Percentiles rank a stretch among this genome's conserved stretches.
phyloP scores from a whole-genome alignment of 331 rosid genomes.

The Phaseolus coccineus region DNA sequence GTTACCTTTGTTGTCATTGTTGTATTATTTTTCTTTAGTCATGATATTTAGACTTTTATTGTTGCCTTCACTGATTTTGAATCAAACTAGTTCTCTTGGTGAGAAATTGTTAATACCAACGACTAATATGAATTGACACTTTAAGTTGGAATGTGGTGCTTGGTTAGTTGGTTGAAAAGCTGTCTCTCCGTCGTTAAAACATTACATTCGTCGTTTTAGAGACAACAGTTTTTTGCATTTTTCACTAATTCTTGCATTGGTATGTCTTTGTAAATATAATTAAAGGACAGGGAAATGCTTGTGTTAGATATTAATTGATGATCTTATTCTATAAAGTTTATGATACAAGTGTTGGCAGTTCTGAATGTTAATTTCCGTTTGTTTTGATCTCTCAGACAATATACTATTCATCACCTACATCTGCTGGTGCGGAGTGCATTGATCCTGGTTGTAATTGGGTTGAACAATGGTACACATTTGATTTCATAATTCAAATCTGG shows the following conservation, averaged over 20 bases:
- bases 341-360: background rate
- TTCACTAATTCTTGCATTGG: constrained; percentile 21
- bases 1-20: background rate
- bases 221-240: constrained; percentile 2
- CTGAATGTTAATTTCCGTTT: constrained; percentile 21
- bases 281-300: constrained; percentile 17
- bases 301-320: constrained; percentile 19
- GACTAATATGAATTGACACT: background rate
- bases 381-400: constrained; percentile 70
- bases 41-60: background rate
- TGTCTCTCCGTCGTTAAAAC: background rate
- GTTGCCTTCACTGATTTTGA: constrained; percentile 25
- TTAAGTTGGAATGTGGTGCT: constrained; percentile 3
- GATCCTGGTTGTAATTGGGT: constrained; percentile 94
- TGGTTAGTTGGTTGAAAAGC: constrained; percentile 12
- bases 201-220: background rate
- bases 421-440: constrained; percentile 98
- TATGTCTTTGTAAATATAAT: constrained; percentile 24
- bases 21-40: background rate
- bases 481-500: constrained; percentile 25
- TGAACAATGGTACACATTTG: constrained; percentile 83
- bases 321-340: constrained; percentile 18
- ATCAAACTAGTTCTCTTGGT: constrained; percentile 10
- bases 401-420: constrained; percentile 77
- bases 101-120: constrained; percentile 9